A percentile compares a stretch with the other conserved stretches of the same genome.
Evolutionary conservation across 2,329 filamentous ascomycete genomes (phyloP).

Genomic region (Aureobasidium lini): DNA sequence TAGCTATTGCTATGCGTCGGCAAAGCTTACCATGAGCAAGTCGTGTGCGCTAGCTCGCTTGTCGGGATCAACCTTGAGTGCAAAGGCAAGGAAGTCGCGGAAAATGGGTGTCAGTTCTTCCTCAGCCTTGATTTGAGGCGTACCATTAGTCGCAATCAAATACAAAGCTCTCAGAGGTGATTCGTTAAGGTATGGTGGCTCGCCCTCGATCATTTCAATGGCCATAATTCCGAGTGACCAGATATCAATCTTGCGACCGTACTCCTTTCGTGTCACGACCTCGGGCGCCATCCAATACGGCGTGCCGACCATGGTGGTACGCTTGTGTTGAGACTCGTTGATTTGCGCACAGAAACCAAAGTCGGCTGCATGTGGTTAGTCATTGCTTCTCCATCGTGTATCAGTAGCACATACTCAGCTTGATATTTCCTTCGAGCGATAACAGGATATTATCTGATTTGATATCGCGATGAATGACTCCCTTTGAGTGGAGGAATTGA

Average conservation of each 20-base stretch:
- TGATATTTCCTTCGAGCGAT: slow-evolving; percentile 91
- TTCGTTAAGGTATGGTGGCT: slow-evolving; percentile 93
- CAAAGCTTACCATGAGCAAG: slow-evolving; percentile 68
- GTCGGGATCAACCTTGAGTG: slow-evolving; percentile 92
- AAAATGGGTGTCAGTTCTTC: slow-evolving; percentile 73
- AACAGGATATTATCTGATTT: slow-evolving; percentile 98
- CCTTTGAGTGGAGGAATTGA: slow-evolving; percentile 93
- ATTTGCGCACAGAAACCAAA: slow-evolving; percentile 99
- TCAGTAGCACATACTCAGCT: slow-evolving; percentile 64
- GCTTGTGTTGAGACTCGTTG: slow-evolving; percentile 93
- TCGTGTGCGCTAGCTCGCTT: slow-evolving; percentile 94
- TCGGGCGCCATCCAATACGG: slow-evolving; percentile 99
- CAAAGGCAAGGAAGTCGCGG: slow-evolving; percentile 85
- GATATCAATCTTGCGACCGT: slow-evolving; percentile 96
- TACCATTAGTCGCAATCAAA: slow-evolving; percentile 94
- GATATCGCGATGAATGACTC: slow-evolving; percentile 96
- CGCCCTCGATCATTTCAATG: slow-evolving; percentile 99
- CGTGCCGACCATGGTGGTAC: slow-evolving; percentile 97
- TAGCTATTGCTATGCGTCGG: no score
- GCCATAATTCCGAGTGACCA: slow-evolving; percentile 99
- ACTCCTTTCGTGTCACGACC: slow-evolving; percentile 94
- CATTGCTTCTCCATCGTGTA: not conserved
- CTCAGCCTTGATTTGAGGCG: slow-evolving; percentile 90
- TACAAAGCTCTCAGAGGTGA: slow-evolving; percentile 88
- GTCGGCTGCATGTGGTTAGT: slow-evolving; percentile 56